Evolutionary conservation across 805 yeast species (phyloP), one percentile per base, ranked within the genome.

Genomic region (Helenozyma baotianmanensis): DNA sequence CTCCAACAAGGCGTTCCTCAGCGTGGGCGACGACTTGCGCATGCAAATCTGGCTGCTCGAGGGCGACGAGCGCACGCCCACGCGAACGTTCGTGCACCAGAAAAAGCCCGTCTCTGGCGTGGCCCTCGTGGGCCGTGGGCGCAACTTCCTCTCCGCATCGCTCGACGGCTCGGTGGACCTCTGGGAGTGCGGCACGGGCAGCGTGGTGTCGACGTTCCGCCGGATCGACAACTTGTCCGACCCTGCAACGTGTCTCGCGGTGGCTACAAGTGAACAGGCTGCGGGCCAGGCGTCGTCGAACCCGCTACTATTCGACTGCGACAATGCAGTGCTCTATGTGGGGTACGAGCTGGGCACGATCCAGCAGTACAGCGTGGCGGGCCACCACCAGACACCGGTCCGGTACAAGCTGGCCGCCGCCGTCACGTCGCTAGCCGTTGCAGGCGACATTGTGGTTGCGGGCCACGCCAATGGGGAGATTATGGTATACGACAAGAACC

Each of bases 101-200:
- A 68, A 50, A 16, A 54, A 54, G 3, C 56, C 67, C 10, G 60
- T 80, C 9, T 71, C 75, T 2, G 80, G 66, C 40, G 39, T 74
- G 2, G 66, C 55, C 3, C 45, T 80, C 40, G 58, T 83, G 13
- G 88, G 78, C 0, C 58, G 73, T 12, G 94, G 95, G 1, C 59
- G 90, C 25, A 82, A 83, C 48, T 61, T 85, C 38, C 40, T 81
- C 13, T 70, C 81, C 6, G 60, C 78, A 9, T 68, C 76, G 6
- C 32, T 41, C 4, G 84, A 77, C 51, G 85, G 85, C 1, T 48
- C 72, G 0, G 61, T 80, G 1, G 64, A 59, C 26, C 48, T 85
- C 23, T 83, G 88, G 89, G 90, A 82, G 45, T 74, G 86, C 51
- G 80, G 83, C 0, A 48, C 70, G 1, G 86, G 80, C 1, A 33